Evolutionary conservation across 495 filamentous ascomycete species (phyloP), one percentile per base, ranked within the genome.

Genomic region (Astrothelium subdiscretum): DNA sequence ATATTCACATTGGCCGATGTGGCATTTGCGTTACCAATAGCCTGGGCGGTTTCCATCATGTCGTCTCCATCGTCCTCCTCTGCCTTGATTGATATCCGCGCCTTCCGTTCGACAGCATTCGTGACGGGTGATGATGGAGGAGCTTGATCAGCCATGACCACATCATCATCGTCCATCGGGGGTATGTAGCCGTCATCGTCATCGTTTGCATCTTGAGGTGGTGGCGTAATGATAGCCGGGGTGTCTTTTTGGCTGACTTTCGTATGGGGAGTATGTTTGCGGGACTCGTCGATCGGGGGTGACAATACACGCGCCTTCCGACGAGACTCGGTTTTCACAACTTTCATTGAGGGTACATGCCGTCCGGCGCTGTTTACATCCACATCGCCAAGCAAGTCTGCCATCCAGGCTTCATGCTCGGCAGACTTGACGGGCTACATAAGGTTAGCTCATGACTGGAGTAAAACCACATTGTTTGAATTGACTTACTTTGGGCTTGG

Each of bases 361-460:
- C 81, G 80, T 32, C 80, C 80, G n/a, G 84, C 81, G 31, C 87
- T 76, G 68, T 95, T 95, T 59, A 81, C 83, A 72, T 97, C 90
- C 43, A 98, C 88, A 74, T 97, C 90, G 64, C 85, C 90, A 3
- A 98, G 82, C 4, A 98, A 80, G 68, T 87, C 85, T 2, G 81
- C 82, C 75, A 98, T 81, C 71, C 96, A 97, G 62, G 84, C 86
- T 63, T 88, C 86, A 67, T 97, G 91, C 59, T 92, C 91, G 66
- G 88, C 87, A 4, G 90, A 96, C 51, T 77, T 79, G 26, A 76
- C 70, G 11, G 72, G 74, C 76, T 82, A 59, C 32, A 60, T 3
- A 8, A 63, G 63, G 32, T n/a, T n/a, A 57, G 60, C 63, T 29
- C 69, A 58, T 35, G 58, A 60, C 40, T 4, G 31, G 2, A 59